Conservation (phyloP, 805 yeast species). For the Yamadazyma laniorum region DNA sequence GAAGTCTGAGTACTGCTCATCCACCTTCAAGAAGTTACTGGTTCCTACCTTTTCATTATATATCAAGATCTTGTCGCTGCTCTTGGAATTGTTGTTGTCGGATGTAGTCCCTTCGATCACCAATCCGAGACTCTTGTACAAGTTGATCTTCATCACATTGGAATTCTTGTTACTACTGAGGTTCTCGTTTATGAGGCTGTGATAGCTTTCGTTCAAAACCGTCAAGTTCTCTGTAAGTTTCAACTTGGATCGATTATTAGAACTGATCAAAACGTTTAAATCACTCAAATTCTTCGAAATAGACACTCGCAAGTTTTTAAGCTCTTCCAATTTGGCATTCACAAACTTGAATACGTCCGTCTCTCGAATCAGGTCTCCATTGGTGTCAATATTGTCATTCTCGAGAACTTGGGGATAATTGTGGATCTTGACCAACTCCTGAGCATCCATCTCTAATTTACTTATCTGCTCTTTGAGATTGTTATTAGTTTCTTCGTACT, state of each 20-base stretch:
- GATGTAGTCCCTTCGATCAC: conserved; percentile 22
- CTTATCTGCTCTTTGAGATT: conserved; percentile 13
- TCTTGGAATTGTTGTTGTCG: too few relatives aligned
- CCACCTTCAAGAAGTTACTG: conserved; percentile 51
- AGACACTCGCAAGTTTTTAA: conserved; percentile 37
- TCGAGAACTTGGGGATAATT: conserved; percentile 14
- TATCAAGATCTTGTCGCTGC: conserved; percentile 43
- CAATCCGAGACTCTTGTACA: conserved; percentile 62
- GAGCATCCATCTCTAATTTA: conserved; percentile 14
- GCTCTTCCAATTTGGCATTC: conserved; percentile 36
- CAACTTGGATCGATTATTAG: conserved; percentile 30
- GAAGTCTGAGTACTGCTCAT: conserved; percentile 42
- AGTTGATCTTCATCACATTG: conserved; percentile 51
- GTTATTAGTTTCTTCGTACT: conserved; percentile 8
- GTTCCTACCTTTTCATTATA: conserved; percentile 40
- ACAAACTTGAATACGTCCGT: conserved; percentile 4
- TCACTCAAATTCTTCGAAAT: conserved; percentile 54
- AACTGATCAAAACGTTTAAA: conserved; percentile 42
- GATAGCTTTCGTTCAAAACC: conserved; percentile 28
- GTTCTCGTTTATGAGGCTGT: conserved; percentile 28
- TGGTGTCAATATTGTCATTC: conserved; percentile 2
- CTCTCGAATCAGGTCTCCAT: conserved; percentile 2
- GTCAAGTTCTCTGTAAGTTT: conserved; percentile 38
- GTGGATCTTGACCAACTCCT: conserved; percentile 20
- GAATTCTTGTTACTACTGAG: conserved; percentile 41